Evolutionary conservation across 768 basidiomycete genomes (phyloP).

Genomic region (Phylloporus rhodoxanthus): DNA sequence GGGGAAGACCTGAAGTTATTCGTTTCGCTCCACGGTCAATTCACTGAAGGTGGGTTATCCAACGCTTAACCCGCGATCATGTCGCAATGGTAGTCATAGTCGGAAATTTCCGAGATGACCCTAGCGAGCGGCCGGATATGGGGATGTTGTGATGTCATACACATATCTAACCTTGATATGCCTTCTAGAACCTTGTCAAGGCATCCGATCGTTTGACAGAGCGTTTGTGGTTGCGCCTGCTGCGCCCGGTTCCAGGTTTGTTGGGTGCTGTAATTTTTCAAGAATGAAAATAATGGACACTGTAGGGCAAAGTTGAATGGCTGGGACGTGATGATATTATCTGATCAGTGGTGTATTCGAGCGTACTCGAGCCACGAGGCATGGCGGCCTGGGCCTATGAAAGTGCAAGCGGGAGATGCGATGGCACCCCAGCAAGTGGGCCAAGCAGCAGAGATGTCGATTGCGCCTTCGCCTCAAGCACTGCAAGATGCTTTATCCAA

Average conservation of each 20-base stretch:
- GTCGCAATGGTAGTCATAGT: not conserved
- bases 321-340: conserved; percentile 88
- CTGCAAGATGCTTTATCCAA: conserved; percentile 47
- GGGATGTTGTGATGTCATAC: conserved; percentile 11
- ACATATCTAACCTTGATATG: conserved; percentile 14
- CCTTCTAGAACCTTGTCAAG: conserved; percentile 57
- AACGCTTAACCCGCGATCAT: conserved; percentile 7
- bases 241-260: conserved; percentile 76
- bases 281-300: conserved; percentile 8
- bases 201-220: conserved; percentile 88
- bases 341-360: conserved; percentile 81
- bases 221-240: conserved; percentile 84
- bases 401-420: conserved; percentile 52
- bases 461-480: conserved; percentile 32
- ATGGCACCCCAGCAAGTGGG: conserved; percentile 15
- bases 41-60: conserved; percentile 69
- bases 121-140: conserved; percentile 1
- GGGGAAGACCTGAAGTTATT: conserved; percentile 54
- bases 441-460: conserved; percentile 22
- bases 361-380: conserved; percentile 78
- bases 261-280: conserved; percentile 11
- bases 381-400: conserved; percentile 71
- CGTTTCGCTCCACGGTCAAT: conserved; percentile 82
- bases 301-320: conserved; percentile 70
- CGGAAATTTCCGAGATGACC: conserved; percentile 12